phyloP scores from a whole-genome alignment of 148 eudicot genomes.

The Vaccinium myrtillus region DNA sequence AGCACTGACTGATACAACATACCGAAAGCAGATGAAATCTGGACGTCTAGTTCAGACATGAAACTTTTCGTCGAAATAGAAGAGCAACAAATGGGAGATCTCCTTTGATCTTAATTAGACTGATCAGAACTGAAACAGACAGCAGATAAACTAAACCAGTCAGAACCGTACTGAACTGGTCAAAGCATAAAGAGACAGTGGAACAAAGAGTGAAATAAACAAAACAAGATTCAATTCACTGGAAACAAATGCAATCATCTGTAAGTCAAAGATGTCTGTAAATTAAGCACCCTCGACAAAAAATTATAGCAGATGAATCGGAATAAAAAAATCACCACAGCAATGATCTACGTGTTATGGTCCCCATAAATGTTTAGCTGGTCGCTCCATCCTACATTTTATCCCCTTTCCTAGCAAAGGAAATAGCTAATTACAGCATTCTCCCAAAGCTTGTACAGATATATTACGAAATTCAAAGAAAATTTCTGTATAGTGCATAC shows the following conservation, averaged over 20 bases:
- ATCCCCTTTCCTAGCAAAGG: background rate
- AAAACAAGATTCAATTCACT: too few species aligned
- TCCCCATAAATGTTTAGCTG: background rate
- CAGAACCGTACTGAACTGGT: background rate
- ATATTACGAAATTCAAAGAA: background rate
- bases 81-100: background rate
- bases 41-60: background rate
- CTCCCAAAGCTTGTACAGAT: background rate
- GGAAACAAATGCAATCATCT: background rate
- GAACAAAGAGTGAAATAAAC: background rate
- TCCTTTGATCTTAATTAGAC: background rate
- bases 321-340: background rate
- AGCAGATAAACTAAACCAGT: background rate
- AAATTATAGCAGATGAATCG: background rate
- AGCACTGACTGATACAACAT: background rate
- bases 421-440: background rate
- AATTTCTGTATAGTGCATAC: background rate
- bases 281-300: background rate
- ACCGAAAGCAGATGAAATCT: conserved; percentile 5
- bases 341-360: background rate
- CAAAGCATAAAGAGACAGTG: background rate
- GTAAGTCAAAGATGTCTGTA: background rate
- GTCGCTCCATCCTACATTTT: background rate
- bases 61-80: background rate
- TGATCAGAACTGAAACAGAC: background rate